These are phyloP conservation scores for Talinum fruticosum DNA, from an alignment of 148 eudicot species.

Conservation along the genomic window DNA sequence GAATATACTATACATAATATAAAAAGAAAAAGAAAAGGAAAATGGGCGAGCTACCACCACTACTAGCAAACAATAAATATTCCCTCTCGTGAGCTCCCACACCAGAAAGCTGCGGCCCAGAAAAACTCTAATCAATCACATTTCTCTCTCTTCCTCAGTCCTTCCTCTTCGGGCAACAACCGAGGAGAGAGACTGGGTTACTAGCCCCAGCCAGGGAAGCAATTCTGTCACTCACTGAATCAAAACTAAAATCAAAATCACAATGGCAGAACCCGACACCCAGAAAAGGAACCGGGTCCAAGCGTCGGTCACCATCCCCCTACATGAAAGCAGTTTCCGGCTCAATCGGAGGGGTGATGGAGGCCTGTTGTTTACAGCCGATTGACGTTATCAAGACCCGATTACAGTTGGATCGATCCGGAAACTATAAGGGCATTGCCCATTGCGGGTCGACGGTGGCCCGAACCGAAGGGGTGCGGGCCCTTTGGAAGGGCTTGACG, in stretches of 20 bases:
- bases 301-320: slow-evolving; percentile 6
- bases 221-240: background rate
- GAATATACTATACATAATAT: no score
- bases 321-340: slow-evolving; percentile 82
- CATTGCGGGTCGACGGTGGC: slow-evolving; percentile 67
- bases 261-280: no score
- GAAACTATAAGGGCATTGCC: slow-evolving; percentile 63
- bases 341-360: slow-evolving; percentile 72
- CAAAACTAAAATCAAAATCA: background rate
- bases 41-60: no score
- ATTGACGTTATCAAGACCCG: slow-evolving; percentile 89
- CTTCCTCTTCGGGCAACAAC: background rate
- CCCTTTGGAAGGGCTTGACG: slow-evolving; percentile 84
- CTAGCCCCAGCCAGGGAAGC: no score
- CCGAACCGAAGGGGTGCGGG: slow-evolving; percentile 77
- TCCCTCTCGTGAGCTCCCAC: no score
- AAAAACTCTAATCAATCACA: background rate
- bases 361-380: slow-evolving; percentile 75
- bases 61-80: no score
- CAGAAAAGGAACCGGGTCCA: no score
- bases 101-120: no score
- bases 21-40: no score
- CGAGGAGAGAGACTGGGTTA: no score
- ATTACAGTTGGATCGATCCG: slow-evolving; percentile 63
- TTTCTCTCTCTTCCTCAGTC: background rate